Evolutionary conservation across 2,329 filamentous ascomycete species (phyloP), one percentile per base, ranked within the genome.

Genomic region (Paraphoma chrysanthemicola): DNA sequence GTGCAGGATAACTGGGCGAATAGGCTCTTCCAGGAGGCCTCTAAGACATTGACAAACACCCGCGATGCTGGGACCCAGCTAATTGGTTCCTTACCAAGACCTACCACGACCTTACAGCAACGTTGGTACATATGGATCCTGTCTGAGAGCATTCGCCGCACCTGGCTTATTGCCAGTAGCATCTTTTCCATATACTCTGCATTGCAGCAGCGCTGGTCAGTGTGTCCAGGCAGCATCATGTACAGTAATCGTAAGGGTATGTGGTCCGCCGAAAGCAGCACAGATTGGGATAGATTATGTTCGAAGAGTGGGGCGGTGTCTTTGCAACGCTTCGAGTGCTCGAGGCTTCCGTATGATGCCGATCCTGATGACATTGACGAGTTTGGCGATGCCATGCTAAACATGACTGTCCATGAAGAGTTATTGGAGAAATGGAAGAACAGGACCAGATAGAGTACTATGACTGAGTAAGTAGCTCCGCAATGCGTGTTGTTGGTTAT

Each of bases 111-210:
- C 33, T 43, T 38, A 14, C 49, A 18, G 51, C 36, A 10, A 29
- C n/a, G 46, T 33, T 63, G 57, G 60, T 44, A 39, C 30, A 14
- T 39, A 18, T 63, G 60, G 60, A 58, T 63, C 16, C 18, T 63
- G 3, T 56, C 57, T 3, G 60, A 63, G 33, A 63, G 60, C 41
- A 6, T 63, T 14, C 38, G 60, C 12, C 54, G 60, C 14, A 56
- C 60, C 9, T 58, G 54, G 54, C 48, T 63, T 42, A 42, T 63
- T 2, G n/a, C 29, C 29, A 16, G 18, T 10, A 42, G 49, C 29
- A 45, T 63, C 12, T 44, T 2, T 42, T 16, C 44, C 5, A 28
- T 41, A 10, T 63, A 54, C 39, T 45, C 53, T 23, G 48, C 39
- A 3, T 33, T 62, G 1, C 52, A 57, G 30, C 48, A 59, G 31